These are phyloP conservation scores for Chloromonas sp. DNA, from an alignment of 163 green algal genomes.

Conservation along the genomic window DNA sequence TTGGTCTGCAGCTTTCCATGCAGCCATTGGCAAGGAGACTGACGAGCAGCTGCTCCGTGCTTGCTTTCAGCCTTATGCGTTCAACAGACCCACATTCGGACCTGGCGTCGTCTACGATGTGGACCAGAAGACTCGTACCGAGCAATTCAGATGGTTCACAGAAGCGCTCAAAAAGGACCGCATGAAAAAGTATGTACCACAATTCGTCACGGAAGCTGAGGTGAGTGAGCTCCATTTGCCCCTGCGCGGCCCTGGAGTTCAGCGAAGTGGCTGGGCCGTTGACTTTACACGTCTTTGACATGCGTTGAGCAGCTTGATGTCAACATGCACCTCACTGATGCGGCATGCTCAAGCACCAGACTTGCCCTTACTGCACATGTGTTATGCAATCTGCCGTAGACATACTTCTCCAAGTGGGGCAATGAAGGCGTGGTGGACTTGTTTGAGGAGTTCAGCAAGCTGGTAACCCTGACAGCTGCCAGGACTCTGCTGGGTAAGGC, in stretches of 20 bases:
- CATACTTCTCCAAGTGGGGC: constrained; percentile 90
- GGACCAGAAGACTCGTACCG: constrained; percentile 80
- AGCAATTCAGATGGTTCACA: constrained; percentile 97
- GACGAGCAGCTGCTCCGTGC: neutral
- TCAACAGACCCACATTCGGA: constrained; percentile 97
- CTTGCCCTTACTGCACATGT: too few species aligned
- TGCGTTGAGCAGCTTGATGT: neutral
- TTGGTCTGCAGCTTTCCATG: too few species aligned
- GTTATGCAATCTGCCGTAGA: constrained; percentile 26
- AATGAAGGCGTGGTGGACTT: constrained; percentile 86
- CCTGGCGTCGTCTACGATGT: constrained; percentile 96
- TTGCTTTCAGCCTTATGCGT: constrained; percentile 83
- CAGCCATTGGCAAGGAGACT: too few species aligned
- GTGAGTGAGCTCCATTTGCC: constrained; percentile 20
- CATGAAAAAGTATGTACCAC: constrained; percentile 85
- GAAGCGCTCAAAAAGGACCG: constrained; percentile 84
- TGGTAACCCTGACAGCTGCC: constrained; percentile 92
- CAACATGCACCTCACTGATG: too few species aligned
- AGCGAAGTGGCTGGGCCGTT: neutral
- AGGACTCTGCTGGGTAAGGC: constrained; percentile 81
- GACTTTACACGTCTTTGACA: neutral
- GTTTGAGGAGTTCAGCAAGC: constrained; percentile 75
- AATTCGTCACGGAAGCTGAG: constrained; percentile 89
- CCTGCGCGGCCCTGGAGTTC: neutral
- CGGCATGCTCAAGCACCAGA: too few species aligned